Evolutionary conservation across 495 filamentous ascomycete genomes (phyloP).

Genomic region (Xylaria bambusicola): DNA sequence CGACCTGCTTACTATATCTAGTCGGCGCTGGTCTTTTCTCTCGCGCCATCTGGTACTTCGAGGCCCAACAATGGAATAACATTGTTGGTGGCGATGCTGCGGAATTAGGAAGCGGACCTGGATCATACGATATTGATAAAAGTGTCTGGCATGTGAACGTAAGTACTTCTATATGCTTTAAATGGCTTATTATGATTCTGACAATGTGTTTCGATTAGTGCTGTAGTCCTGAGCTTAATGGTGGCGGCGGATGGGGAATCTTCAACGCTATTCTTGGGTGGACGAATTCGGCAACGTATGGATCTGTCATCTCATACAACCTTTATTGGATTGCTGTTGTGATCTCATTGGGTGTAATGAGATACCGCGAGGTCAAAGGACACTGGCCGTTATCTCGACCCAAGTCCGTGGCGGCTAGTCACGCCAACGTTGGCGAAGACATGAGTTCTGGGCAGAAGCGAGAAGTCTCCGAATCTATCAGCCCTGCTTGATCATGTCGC

Average conservation of each 20-base stretch:
- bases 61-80: slow-evolving; percentile 66
- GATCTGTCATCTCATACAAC: slow-evolving; percentile 83
- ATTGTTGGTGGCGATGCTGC: slow-evolving; percentile 69
- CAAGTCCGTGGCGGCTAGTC: slow-evolving; percentile 20
- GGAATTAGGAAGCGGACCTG: slow-evolving; percentile 75
- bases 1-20: slow-evolving; percentile 82
- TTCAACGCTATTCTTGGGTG: slow-evolving; percentile 85
- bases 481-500: not conserved
- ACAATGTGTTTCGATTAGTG: no score
- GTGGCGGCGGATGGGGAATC: slow-evolving; percentile 84
- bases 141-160: slow-evolving; percentile 93
- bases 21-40: slow-evolving; percentile 86
- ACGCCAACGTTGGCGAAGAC: not conserved
- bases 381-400: slow-evolving; percentile 62
- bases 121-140: slow-evolving; percentile 81
- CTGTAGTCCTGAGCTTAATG: slow-evolving; percentile 68
- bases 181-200: no score
- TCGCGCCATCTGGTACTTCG: slow-evolving; percentile 70
- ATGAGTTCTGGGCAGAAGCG: not conserved
- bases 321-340: slow-evolving; percentile 80
- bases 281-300: slow-evolving; percentile 87
- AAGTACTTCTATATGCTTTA: slow-evolving; percentile 33
- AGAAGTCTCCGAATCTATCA: slow-evolving; percentile 7
- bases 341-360: slow-evolving; percentile 59
- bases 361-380: slow-evolving; percentile 68